These are phyloP conservation scores for Fraxinus platypoda DNA, from an alignment of 305 asterid genomes.

Conservation along the genomic window DNA sequence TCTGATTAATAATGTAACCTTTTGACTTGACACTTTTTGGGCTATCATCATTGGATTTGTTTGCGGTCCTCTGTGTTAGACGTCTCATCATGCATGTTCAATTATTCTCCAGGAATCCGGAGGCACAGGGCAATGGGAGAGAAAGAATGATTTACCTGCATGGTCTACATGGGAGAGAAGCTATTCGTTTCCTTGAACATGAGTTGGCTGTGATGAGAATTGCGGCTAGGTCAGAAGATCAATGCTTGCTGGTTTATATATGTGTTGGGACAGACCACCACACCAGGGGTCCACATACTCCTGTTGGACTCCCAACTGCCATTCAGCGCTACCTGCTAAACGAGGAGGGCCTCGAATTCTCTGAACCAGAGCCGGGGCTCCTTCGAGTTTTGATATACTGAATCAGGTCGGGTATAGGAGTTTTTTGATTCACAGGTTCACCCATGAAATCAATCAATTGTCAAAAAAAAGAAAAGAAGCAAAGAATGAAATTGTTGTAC, in stretches of 20 bases:
- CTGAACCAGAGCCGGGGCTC: slow-evolving; percentile 81
- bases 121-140: slow-evolving; percentile 48
- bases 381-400: slow-evolving; percentile 60
- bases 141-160: slow-evolving; percentile 85
- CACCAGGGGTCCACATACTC: slow-evolving; percentile 68
- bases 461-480: background rate
- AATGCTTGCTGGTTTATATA: slow-evolving; percentile 61
- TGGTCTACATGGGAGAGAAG: slow-evolving; percentile 82
- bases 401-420: slow-evolving; percentile 40
- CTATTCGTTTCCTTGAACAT: slow-evolving; percentile 68
- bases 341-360: slow-evolving; percentile 76
- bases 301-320: slow-evolving; percentile 71
- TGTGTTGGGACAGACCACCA: slow-evolving; percentile 84
- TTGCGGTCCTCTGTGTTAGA: background rate
- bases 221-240: slow-evolving; percentile 71
- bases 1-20: background rate
- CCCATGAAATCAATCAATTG: slow-evolving; percentile 27
- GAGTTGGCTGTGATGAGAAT: slow-evolving; percentile 66
- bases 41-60: background rate
- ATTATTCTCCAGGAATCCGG: slow-evolving; percentile 56
- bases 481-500: slow-evolving; percentile 31
- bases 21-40: background rate
- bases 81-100: background rate
- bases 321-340: slow-evolving; percentile 80
- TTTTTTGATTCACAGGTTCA: slow-evolving; percentile 37